Evolutionary conservation across 202 grass and related monocot species (phyloP), one percentile per base, ranked within the genome.

Genomic region (Miscanthus sacchariflorus): DNA sequence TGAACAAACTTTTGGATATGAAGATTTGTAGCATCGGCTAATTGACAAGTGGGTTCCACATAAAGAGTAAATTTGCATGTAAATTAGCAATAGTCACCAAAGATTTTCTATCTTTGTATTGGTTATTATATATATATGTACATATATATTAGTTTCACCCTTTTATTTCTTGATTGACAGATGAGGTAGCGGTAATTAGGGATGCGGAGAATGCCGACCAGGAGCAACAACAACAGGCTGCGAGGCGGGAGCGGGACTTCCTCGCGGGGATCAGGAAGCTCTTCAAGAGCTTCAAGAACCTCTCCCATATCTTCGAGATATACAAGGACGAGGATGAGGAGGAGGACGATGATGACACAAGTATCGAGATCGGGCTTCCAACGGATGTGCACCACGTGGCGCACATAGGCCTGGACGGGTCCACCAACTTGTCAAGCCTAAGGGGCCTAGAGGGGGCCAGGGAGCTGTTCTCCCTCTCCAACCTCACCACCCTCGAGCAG

Each of bases 331-430:
- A 54, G 5, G 18, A 56, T 0, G 90, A 67, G 0, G 92, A 88
- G 0, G 87, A 88, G 0, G 91, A 86, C 0, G 87, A 84, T 0
- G 83, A 83, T 0, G 86, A 79, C 59, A 39, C 18, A 4, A 79
- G 87, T 71, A 96, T 98, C 45, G 84, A 91, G 85, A 98, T 98
- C 2, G 96, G 93, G 43, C 78, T 96, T 50, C 96, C 96, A 7
- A 96, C 92, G 0, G 77, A 98, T 7, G 93, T 96, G 88, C 84
- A 93, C 72, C 96, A 98, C 9, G 89, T 98, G 5, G 89, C 87
- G 0, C 96, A 98, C 86, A 93, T 98, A 7, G 96, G 96, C 0
- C 77, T 92, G 33, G 90, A 94, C 0, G 96, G 93, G 23, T 89
- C 85, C 18, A 87, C 82, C 72, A 74, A 42, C 54, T 36, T 90